Percentiles rank a stretch among this genome's conserved stretches.
Conservation (phyloP, 495 filamentous ascomycete genomes). For the Daldinia vernicosa region DNA sequence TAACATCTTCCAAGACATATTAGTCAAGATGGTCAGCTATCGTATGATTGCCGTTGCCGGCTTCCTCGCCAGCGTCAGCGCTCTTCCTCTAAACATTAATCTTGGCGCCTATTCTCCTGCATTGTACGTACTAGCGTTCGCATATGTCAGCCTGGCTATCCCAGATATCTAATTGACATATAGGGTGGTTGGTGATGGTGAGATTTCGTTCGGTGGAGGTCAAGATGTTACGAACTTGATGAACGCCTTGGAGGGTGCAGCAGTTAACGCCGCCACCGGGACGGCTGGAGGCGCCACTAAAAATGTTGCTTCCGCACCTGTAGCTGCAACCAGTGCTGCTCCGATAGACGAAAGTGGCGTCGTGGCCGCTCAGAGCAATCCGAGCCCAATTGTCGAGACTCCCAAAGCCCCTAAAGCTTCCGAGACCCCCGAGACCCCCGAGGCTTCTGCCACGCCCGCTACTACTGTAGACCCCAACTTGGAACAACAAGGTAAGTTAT, state of each 20-base stretch:
- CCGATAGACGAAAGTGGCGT: conserved; percentile 12
- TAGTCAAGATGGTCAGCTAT: conserved; percentile 55
- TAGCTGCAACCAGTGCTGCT: conserved; percentile 12
- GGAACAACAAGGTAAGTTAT: conserved; percentile 47
- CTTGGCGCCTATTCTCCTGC: conserved; percentile 67
- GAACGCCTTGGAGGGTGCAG: conserved; percentile 60
- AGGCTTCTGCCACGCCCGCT: neutral
- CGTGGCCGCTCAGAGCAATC: conserved; percentile 23
- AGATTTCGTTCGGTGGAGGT: conserved; percentile 66
- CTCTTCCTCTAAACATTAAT: conserved; percentile 68
- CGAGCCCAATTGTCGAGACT: conserved; percentile 23
- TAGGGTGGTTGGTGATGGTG: conserved; percentile 66
- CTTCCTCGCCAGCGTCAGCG: conserved; percentile 51
- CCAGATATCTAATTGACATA: conserved; percentile 37
- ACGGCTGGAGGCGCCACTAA: conserved; percentile 28
- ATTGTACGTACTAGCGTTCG: conserved; percentile 45
- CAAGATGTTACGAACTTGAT: conserved; percentile 61
- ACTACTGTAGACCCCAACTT: conserved; percentile 48
- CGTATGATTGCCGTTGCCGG: conserved; percentile 52
- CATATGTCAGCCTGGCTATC: neutral
- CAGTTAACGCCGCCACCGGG: conserved; percentile 54
- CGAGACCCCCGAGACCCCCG: conserved; percentile 20
- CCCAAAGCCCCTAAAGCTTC: conserved; percentile 17
- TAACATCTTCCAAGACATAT: conserved; percentile 22
- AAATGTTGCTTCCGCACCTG: conserved; percentile 36